phyloP scores from a whole-genome alignment of 805 yeast genomes.

The Candida ascalaphidarum region DNA sequence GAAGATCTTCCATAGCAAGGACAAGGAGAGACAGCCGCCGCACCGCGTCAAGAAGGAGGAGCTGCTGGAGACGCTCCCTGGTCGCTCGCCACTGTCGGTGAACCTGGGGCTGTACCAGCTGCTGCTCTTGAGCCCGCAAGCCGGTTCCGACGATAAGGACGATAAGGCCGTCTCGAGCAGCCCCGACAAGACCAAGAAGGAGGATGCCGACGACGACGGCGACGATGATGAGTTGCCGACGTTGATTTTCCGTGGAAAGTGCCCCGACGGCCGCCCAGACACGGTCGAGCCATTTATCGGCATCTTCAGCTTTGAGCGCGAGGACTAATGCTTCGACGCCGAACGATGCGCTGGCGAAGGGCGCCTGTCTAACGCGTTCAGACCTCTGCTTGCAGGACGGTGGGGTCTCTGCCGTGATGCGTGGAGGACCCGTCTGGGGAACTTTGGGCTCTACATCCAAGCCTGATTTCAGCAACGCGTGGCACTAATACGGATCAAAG shows the following conservation, averaged over 20 bases:
- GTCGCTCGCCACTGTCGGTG: too few species aligned
- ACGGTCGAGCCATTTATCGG: constrained; percentile 47
- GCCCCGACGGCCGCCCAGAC: constrained; percentile 47
- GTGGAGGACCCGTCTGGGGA: too few species aligned
- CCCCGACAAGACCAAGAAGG: constrained; percentile 4
- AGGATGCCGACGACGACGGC: constrained; percentile 17
- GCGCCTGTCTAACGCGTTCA: too few species aligned
- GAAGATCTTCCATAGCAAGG: constrained; percentile 23
- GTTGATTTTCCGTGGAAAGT: constrained; percentile 40
- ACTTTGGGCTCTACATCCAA: too few species aligned
- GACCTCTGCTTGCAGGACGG: too few species aligned
- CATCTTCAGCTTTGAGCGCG: constrained; percentile 42
- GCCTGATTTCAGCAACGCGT: too few species aligned
- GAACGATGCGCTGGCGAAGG: too few species aligned
- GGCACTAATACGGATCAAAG: too few species aligned
- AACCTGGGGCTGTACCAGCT: too few species aligned
- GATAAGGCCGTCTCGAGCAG: constrained; percentile 2
- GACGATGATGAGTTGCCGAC: constrained; percentile 38
- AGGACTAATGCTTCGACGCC: too few species aligned
- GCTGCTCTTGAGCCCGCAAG: constrained; percentile 1
- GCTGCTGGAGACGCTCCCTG: too few species aligned
- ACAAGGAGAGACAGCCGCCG: background rate
- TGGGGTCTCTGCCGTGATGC: too few species aligned
- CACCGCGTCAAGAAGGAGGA: background rate
- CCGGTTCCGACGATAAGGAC: constrained; percentile 1